Percentiles rank a stretch among this genome's conserved stretches.
Evolutionary conservation across 2,329 filamentous ascomycete species (phyloP).

Genomic region (Bertia moriformis): DNA sequence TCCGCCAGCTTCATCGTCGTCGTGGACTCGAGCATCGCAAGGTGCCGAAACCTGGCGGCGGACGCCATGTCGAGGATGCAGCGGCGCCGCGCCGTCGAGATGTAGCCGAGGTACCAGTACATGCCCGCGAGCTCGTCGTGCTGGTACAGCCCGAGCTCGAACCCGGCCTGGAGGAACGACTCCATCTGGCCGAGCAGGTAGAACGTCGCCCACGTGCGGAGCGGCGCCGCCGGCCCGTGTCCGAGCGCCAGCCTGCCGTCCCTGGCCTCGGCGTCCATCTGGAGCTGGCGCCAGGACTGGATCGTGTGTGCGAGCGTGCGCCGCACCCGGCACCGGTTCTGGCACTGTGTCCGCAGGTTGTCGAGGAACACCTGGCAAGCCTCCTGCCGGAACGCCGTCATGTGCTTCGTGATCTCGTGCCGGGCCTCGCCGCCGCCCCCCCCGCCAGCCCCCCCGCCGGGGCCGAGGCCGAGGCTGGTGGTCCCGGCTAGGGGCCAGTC

Average conservation of each 20-base stretch:
- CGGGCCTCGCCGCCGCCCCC: conserved; percentile 52
- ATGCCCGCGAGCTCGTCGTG: conserved; percentile 71
- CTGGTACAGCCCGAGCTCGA: conserved; percentile 83
- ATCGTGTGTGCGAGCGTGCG: conserved; percentile 76
- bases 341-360: conserved; percentile 70
- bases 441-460: conserved; percentile 4
- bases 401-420: conserved; percentile 56
- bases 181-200: conserved; percentile 85
- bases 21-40: conserved; percentile 29
- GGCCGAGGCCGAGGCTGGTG: conserved; percentile 6
- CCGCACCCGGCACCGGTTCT: conserved; percentile 82
- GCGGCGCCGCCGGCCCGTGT: conserved; percentile 44
- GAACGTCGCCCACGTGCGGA: conserved; percentile 76
- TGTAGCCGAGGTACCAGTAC: conserved; percentile 77
- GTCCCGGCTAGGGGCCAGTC: no score
- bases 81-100: conserved; percentile 52
- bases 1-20: conserved; percentile 38
- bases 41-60: conserved; percentile 23
- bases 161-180: conserved; percentile 77
- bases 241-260: conserved; percentile 52
- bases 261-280: conserved; percentile 66
- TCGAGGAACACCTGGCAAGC: conserved; percentile 65
- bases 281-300: conserved; percentile 69
- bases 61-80: conserved; percentile 29
- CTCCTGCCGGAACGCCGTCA: conserved; percentile 53